Base-by-base conservation (phyloP, 306 rosid genomes). In the Begonia loranthoides region DNA sequence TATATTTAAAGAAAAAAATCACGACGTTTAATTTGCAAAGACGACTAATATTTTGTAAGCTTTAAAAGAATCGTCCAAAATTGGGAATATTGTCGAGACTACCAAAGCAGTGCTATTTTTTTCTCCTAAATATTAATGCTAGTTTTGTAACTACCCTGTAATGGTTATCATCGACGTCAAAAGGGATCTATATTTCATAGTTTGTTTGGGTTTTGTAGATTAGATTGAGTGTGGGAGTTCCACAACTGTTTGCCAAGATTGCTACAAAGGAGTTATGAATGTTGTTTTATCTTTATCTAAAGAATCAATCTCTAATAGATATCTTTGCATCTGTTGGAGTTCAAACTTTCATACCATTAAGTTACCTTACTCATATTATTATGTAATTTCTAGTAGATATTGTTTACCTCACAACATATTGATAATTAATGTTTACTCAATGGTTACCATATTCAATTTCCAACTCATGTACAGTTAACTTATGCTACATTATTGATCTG, bases 161-260 rank as follows among this genome's bases (percentile, higher is more conserved):
- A 43, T 43, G 13, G 28, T 41, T 3, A 38, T 50, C 33, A n/a
- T 66, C 47, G 62, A 28, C 36, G 36, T 28, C 36, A 28, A 28
- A 4, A 28, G 4, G 36, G 22, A 28, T 28, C 0, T 28, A 7
- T 28, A 8, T 28, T 28, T 28, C 6, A 28, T 28, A 4, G 36
- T 28, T 28, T 28, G 36, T 28, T 28, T 28, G 36, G 36, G 36
- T 16, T 52, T 45, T 68, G 77, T 83, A 90, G 97, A 81, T 85
- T 60, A 90, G 76, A 62, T 62, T 90, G 81, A 76, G 70, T 19
- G 79, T 90, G 22, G 78, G 81, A 57, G 97, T 90, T 57, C 97
- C 97, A 43, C 61, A 22, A 62, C 71, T 47, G 94, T 90, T 28
- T 85, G 95, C 17, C 73, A 90, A 60, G 95, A 85, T 62, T 90